Conservation (phyloP, 2,329 filamentous ascomycete genomes). For the Fusarium sp. region DNA sequence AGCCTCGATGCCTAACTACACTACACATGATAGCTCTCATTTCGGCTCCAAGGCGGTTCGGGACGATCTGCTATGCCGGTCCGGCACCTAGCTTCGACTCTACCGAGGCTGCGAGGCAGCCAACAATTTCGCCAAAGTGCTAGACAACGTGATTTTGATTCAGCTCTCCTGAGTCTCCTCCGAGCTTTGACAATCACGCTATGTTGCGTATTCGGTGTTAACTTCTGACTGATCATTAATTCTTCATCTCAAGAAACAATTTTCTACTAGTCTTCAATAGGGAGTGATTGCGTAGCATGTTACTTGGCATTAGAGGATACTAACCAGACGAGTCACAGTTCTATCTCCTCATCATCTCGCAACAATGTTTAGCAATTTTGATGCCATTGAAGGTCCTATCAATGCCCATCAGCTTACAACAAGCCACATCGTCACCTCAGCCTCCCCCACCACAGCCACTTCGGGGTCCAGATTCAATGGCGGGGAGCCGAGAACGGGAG, state of each 20-base stretch:
- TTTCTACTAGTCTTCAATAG: neutral
- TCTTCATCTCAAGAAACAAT: neutral
- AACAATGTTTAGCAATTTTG: neutral
- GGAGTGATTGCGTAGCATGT: neutral
- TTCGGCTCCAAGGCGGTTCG: constrained; percentile 24
- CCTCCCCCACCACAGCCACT: constrained; percentile 41
- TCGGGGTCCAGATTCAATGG: constrained; percentile 25
- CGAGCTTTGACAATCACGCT: constrained; percentile 14
- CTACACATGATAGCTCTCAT: constrained; percentile 1
- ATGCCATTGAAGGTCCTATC: neutral
- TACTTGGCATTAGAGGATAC: neutral
- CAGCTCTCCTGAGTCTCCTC: constrained; percentile 8
- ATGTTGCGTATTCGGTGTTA: neutral
- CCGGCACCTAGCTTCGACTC: constrained; percentile 3
- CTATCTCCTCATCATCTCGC: neutral
- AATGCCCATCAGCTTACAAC: neutral
- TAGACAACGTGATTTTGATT: constrained; percentile 29
- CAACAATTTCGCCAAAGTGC: constrained; percentile 36
- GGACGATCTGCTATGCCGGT: constrained; percentile 32
- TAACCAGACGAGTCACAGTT: neutral
- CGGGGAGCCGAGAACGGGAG: constrained; percentile 40
- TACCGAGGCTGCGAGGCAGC: constrained; percentile 23
- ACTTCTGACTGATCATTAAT: neutral
- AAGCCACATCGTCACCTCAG: constrained; percentile 35
- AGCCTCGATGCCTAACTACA: neutral